Conservation (phyloP, 1,284 basidiomycete genomes). For the Vanrija pseudolonga region DNA sequence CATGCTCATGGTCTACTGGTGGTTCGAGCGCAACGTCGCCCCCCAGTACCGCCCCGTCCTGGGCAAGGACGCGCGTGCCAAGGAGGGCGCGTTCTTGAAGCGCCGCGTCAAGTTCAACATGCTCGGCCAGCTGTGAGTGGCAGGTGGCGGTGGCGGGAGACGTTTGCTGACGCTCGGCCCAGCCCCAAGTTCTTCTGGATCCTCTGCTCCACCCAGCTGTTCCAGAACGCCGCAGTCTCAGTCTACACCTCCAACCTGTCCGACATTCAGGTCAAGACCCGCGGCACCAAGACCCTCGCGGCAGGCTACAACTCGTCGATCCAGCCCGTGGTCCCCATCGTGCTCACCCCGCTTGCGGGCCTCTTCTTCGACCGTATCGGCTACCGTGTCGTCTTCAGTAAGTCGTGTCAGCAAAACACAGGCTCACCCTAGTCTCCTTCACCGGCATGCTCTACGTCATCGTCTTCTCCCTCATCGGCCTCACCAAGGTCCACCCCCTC, state of each 20-base stretch:
- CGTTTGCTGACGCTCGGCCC: background rate
- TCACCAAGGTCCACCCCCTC: conserved; percentile 48
- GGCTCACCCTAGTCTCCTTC: conserved; percentile 20
- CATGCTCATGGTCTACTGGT: conserved; percentile 37
- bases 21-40: conserved; percentile 42
- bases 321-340: conserved; percentile 50
- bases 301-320: conserved; percentile 51
- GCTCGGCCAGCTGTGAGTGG: conserved; percentile 19
- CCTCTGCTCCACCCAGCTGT: conserved; percentile 24
- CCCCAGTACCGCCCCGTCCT: conserved; percentile 29
- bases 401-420: background rate
- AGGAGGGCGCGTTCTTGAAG: conserved; percentile 23
- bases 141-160: background rate
- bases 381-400: conserved; percentile 34
- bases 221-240: conserved; percentile 46
- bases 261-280: conserved; percentile 48
- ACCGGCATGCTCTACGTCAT: conserved; percentile 46
- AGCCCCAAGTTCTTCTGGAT: conserved; percentile 42
- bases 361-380: conserved; percentile 43
- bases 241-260: conserved; percentile 49
- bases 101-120: conserved; percentile 14
- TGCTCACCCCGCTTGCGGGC: conserved; percentile 48
- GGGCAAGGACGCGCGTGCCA: conserved; percentile 22
- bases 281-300: conserved; percentile 43
- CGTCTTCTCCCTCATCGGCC: conserved; percentile 48